Base-by-base conservation (phyloP, 345 rosid species). In the Melaleuca quinquenervia region DNA sequence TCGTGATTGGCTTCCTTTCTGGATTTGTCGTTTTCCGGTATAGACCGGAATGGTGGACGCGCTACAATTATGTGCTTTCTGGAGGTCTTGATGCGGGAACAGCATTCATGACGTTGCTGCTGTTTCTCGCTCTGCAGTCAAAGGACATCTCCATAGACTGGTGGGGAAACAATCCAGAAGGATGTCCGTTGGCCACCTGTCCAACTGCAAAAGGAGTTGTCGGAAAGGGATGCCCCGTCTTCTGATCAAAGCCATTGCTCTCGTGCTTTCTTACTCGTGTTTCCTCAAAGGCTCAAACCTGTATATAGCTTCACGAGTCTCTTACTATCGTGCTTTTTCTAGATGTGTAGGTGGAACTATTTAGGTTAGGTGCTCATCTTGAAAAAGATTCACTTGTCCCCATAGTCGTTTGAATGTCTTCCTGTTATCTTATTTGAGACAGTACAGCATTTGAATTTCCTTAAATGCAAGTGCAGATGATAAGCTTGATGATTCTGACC, bases 21-120 rank as follows among this genome's bases (percentile, higher is more conserved):
- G 96, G 98, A 49, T 92, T 78, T 54, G 90, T 95, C 6, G 6
- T 94, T 15, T 95, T 85, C 83, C 92, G 91, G 58, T 89, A 92
- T 87, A 76, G 86, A 60, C 94, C 89, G 5, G 85, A 89, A 6
- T 88, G 91, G 91, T 96, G 98, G 98, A 92, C 85, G 56, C 90
- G 93, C 52, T 93, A 94, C 88, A 96, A 94, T 83, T 96, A 96
- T 10, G 89, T 96, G 52, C 88, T 93, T 64, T 94, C 97, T 0
- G 97, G 96, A 4, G 98, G 97, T 7, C 91, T 95, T 24, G 99
- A 95, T 80, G 97, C 97, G 0, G 97, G 98, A 70, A 93, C 95
- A 0, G 97, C 98, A 5, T 96, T 95, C 85, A 92, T 93, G 93
- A 89, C 95, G 0, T 62, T 96, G 14, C 76, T 96, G 74, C 45